phyloP scores from a whole-genome alignment of 1,284 basidiomycete genomes.

The Psilocybe mexicana region DNA sequence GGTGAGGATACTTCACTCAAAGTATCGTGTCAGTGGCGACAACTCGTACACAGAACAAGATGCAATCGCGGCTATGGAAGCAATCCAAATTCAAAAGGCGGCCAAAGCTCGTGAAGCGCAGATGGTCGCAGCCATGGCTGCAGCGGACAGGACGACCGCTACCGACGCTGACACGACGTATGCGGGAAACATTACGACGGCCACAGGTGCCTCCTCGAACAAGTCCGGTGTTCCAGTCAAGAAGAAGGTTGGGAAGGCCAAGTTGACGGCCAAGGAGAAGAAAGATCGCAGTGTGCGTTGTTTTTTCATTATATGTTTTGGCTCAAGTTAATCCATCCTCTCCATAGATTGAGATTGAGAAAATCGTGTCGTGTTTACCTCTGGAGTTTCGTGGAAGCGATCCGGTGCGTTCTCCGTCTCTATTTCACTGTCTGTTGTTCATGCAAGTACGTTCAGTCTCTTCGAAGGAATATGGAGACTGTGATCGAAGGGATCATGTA shows the following conservation, averaged over 20 bases:
- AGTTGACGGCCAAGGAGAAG: too few relatives aligned
- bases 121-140: constrained; percentile 12
- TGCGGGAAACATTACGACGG: constrained; percentile 40
- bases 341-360: constrained; percentile 63
- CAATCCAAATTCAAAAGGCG: constrained; percentile 30
- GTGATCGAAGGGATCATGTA: constrained; percentile 74
- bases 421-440: neutral
- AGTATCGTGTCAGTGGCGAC: neutral
- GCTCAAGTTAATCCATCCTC: neutral
- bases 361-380: constrained; percentile 77
- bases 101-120: constrained; percentile 25
- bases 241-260: too few relatives aligned
- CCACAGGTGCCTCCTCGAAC: constrained; percentile 25
- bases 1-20: constrained; percentile 39
- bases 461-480: constrained; percentile 75
- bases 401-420: constrained; percentile 50
- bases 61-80: constrained; percentile 45
- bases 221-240: constrained; percentile 22
- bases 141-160: constrained; percentile 46
- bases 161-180: constrained; percentile 45
- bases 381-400: constrained; percentile 91
- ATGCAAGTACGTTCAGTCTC: constrained; percentile 44
- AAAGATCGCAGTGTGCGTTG: too few relatives aligned
- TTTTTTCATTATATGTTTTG: neutral
- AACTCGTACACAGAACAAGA: constrained; percentile 42